Base-by-base conservation (phyloP, 23 red algal species). In the Pyropia haitanensis region DNA sequence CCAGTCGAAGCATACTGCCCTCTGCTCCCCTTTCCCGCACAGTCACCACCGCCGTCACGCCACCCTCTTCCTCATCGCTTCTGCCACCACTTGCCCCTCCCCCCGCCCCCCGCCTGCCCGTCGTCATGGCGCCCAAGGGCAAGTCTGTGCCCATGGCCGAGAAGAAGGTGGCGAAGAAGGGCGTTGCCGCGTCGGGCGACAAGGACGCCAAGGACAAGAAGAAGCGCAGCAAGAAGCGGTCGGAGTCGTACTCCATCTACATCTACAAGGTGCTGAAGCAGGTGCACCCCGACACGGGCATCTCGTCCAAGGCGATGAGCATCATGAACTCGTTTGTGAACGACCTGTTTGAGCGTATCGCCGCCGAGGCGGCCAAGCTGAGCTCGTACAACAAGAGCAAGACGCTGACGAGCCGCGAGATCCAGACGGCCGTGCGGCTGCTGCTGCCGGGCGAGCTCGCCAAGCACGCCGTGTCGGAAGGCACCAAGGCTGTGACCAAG, bases 251-350 rank as follows among this genome's bases (percentile, higher is more conserved):
- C 78, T 84, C 76, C 46, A 90, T 96, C 72, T 96, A 96, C 83
- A 96, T 96, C 67, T 96, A 96, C 74, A 96, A 96, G 77, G 92
- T 96, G 54, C 61, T 96, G 92, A 96, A 96, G 73, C 92, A 96
- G 62, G 92, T 96, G 10, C 92, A 96, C 54, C 92, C 92, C 56
- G 92, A 96, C 53, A 96, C 92, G 22, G 92, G 92, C 72, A 90
- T 96, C 53, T 89, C 83, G 31, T 96, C 92, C 10, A 89, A 89
- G 63, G 92, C 92, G 23, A 96, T 96, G 92, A 77, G 76, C 69
- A 96, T 96, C 78, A 96, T 96, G 92, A 96, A 96, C 57, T 96
- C 92, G 16, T 96, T 96, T 64, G 92, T 96, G 5, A 82, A 75
- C 53, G 92, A 96, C 62, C 68, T 96, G 18, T 96, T 96, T 76